Percentiles rank a stretch among this genome's conserved stretches.
Conservation (phyloP, 2,329 filamentous ascomycete species). For the Colletotrichum cuscutae region DNA sequence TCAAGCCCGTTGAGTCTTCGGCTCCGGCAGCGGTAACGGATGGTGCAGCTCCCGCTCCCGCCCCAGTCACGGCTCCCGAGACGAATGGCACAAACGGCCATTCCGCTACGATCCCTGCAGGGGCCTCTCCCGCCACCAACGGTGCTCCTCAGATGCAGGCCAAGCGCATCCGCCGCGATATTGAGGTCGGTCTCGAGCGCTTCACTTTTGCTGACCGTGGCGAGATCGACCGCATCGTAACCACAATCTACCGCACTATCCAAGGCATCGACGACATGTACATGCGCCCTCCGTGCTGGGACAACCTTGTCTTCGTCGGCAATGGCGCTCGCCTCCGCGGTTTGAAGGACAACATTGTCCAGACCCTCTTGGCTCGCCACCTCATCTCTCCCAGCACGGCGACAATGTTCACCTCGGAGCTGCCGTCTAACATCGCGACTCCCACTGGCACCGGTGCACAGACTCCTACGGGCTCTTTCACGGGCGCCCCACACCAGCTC, state of each 20-base stretch:
- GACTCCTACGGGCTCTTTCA: constrained; percentile 78
- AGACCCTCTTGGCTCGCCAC: constrained; percentile 83
- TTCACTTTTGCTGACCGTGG: constrained; percentile 75
- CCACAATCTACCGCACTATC: constrained; percentile 84
- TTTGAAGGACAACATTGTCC: constrained; percentile 88
- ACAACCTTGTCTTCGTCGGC: constrained; percentile 89
- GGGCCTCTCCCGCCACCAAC: constrained; percentile 35
- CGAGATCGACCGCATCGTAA: constrained; percentile 85
- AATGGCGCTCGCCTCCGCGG: constrained; percentile 81
- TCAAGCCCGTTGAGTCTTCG: constrained; percentile 38
- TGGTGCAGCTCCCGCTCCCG: constrained; percentile 36
- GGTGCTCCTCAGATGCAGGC: constrained; percentile 57
- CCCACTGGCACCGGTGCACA: constrained; percentile 91
- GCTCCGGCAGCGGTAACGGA: constrained; percentile 22
- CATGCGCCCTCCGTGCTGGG: constrained; percentile 89
- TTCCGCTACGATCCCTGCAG: constrained; percentile 23
- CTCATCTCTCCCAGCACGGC: constrained; percentile 91
- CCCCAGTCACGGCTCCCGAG: constrained; percentile 29
- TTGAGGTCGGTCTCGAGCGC: constrained; percentile 82
- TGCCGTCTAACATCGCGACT: constrained; percentile 92
- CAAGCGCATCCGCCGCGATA: constrained; percentile 71
- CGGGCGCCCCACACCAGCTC: constrained; percentile 64
- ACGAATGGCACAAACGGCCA: constrained; percentile 35
- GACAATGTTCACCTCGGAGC: constrained; percentile 96
- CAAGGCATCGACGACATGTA: constrained; percentile 85